Evolutionary conservation across 1,284 basidiomycete genomes (phyloP).

Genomic region (Vanrija humicola): DNA sequence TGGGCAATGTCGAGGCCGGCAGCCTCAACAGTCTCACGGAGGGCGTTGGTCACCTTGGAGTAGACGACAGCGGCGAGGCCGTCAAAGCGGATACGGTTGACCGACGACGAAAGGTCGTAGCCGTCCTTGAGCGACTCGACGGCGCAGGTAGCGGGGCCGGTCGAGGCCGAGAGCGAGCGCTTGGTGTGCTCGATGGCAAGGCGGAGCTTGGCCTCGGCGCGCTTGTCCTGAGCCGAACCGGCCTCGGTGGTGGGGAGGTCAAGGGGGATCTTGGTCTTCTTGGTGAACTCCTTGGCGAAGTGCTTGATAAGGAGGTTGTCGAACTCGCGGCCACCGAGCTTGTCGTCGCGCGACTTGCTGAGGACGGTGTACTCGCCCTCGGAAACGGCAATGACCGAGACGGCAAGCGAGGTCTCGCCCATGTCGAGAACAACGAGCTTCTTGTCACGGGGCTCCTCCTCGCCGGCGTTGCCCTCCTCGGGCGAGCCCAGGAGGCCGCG

Average conservation of each 20-base stretch:
- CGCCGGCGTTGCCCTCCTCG: conserved; percentile 50
- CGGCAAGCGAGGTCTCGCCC: conserved; percentile 56
- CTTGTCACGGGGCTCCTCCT: conserved; percentile 53
- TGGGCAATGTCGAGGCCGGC: conserved; percentile 69
- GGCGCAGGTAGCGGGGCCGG: conserved; percentile 78
- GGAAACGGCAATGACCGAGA: conserved; percentile 54
- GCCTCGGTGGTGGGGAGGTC: conserved; percentile 57
- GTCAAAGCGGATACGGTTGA: conserved; percentile 93
- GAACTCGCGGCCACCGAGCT: conserved; percentile 55
- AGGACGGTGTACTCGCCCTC: conserved; percentile 59
- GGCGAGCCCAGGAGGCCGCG: conserved; percentile 45
- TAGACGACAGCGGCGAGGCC: conserved; percentile 76
- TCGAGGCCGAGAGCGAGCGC: conserved; percentile 81
- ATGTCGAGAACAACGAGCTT: conserved; percentile 58
- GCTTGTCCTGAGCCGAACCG: conserved; percentile 61
- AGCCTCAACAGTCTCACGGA: conserved; percentile 60
- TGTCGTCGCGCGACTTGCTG: conserved; percentile 52
- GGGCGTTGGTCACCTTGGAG: conserved; percentile 61
- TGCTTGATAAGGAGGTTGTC: conserved; percentile 68
- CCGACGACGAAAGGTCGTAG: conserved; percentile 82
- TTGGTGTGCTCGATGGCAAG: conserved; percentile 95
- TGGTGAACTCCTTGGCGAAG: conserved; percentile 95
- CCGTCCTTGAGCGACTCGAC: conserved; percentile 96
- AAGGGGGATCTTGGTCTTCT: conserved; percentile 84
- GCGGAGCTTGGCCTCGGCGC: conserved; percentile 88